Conservation (phyloP, 305 asterid species). For the Rubia tinctorum region DNA sequence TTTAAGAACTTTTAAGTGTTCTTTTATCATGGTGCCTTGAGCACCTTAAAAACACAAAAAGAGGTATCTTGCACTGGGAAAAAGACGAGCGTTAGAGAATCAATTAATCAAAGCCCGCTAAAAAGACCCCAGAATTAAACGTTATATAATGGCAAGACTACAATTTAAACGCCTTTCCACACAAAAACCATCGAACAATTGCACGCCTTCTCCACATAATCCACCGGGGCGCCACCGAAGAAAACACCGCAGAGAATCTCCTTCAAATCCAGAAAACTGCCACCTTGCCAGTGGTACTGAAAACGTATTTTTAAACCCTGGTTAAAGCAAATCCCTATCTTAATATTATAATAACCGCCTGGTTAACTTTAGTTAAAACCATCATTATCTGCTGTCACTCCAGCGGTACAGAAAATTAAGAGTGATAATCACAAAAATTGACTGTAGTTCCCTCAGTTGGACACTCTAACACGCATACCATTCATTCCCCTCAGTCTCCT, state of each 20-base stretch:
- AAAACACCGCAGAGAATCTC: conserved; percentile 13
- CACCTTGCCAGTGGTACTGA: background rate
- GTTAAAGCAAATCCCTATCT: background rate
- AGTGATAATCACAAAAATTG: background rate
- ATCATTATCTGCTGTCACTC: background rate
- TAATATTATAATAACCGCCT: background rate
- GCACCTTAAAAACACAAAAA: background rate
- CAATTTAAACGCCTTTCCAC: background rate
- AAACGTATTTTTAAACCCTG: background rate
- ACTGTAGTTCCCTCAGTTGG: background rate
- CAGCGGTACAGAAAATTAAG: background rate
- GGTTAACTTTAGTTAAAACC: background rate
- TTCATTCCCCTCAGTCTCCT: conserved; percentile 5
- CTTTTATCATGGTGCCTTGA: too few species aligned
- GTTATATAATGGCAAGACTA: background rate
- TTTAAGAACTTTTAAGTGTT: too few species aligned
- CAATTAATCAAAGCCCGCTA: background rate
- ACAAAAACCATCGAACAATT: background rate
- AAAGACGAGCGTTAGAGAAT: background rate
- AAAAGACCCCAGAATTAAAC: conserved; percentile 2
- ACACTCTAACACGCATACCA: conserved; percentile 2
- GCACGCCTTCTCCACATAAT: background rate
- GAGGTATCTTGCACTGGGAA: background rate
- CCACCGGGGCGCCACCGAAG: background rate
- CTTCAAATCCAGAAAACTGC: background rate